Evolutionary conservation across 176 grass and related monocot species (phyloP).

Genomic region (Triticum monococcum): DNA sequence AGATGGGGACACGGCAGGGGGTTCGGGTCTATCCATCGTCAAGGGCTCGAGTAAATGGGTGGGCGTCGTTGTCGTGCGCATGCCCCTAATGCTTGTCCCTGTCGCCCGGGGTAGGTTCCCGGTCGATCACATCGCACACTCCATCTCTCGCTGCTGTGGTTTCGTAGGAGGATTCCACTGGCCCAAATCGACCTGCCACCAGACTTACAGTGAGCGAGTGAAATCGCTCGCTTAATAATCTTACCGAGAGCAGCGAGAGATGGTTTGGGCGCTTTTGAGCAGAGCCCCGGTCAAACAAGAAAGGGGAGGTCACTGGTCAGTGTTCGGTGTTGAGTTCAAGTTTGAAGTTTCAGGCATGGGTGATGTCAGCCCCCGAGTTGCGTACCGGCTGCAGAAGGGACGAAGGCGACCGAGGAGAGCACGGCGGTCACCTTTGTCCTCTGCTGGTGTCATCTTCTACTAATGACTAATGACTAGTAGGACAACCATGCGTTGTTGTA

Average conservation of each 20-base stretch:
- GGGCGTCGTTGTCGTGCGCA: slow-evolving; percentile 22
- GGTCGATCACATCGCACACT: background rate
- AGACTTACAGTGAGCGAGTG: background rate
- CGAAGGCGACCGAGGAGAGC: background rate
- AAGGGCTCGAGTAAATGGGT: slow-evolving; percentile 28
- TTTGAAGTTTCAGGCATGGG: background rate
- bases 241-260: background rate
- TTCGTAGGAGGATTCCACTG: slow-evolving; percentile 18
- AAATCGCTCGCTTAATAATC: background rate
- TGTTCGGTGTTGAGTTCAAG: too few relatives aligned
- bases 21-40: background rate
- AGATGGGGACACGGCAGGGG: background rate
- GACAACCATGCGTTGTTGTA: too few relatives aligned
- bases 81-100: slow-evolving; percentile 42
- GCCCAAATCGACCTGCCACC: background rate
- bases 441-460: background rate
- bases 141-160: background rate
- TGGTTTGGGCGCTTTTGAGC: background rate
- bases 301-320: background rate
- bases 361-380: background rate
- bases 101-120: slow-evolving; percentile 4
- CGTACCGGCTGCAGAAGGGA: background rate
- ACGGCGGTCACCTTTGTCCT: background rate
- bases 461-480: too few relatives aligned
- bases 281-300: background rate